These are phyloP conservation scores for Neurospora terricola DNA, from an alignment of 495 filamentous ascomycete species.

Conservation along the genomic window DNA sequence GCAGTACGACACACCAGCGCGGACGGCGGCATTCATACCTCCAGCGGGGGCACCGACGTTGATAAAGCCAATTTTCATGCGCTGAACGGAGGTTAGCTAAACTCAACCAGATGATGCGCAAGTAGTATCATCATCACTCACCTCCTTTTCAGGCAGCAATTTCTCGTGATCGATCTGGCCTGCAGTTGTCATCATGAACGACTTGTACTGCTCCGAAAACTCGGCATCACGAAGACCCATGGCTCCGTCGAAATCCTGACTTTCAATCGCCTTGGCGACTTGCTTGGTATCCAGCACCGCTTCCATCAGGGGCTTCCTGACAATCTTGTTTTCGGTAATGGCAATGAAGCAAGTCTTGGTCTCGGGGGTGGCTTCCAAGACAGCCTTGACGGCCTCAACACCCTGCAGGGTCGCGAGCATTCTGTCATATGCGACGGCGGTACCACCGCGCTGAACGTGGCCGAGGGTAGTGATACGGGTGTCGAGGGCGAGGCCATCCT, in stretches of 20 bases:
- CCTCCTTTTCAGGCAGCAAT: constrained; percentile 61
- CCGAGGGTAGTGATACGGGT: constrained; percentile 92
- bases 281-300: constrained; percentile 77
- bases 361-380: constrained; percentile 82
- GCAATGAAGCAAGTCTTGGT: constrained; percentile 91
- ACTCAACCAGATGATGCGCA: not conserved
- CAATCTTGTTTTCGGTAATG: constrained; percentile 96
- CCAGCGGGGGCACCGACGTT: constrained; percentile 98
- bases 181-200: constrained; percentile 79
- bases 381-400: constrained; percentile 90
- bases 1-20: constrained; percentile 93
- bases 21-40: constrained; percentile 95
- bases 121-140: constrained; percentile 23
- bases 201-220: constrained; percentile 85
- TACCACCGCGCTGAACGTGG: constrained; percentile 90
- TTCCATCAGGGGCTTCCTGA: constrained; percentile 76
- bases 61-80: constrained; percentile 88
- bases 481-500: constrained; percentile 61
- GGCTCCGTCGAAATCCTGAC: constrained; percentile 71
- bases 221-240: constrained; percentile 85
- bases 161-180: constrained; percentile 34
- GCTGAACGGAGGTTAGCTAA: constrained; percentile 37
- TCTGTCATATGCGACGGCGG: constrained; percentile 87
- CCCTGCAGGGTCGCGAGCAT: constrained; percentile 91
- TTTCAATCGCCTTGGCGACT: constrained; percentile 70